Conservation (phyloP, 768 basidiomycete genomes). For the Porpolomopsis calyptriformis region DNA sequence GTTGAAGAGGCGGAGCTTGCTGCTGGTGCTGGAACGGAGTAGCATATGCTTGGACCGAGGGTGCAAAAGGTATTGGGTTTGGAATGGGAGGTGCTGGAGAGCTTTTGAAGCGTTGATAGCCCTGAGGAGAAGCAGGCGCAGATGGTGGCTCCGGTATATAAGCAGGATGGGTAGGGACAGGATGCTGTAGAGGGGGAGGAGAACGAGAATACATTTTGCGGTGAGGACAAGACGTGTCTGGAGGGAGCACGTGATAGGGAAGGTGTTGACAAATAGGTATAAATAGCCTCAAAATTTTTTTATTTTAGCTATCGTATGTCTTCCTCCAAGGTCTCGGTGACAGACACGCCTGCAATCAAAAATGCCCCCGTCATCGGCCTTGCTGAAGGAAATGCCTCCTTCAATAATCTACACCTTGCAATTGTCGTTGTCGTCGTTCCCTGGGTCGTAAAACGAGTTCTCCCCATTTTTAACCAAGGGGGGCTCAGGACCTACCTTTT, state of each 20-base stretch:
- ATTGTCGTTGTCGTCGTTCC: conserved; percentile 70
- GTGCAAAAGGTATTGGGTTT: conserved; percentile 16
- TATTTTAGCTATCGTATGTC: conserved; percentile 7
- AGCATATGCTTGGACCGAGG: conserved; percentile 30
- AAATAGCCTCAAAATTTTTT: conserved; percentile 1
- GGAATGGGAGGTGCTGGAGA: conserved; percentile 35
- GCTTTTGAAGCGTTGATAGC: conserved; percentile 63
- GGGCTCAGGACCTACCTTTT: conserved; percentile 83
- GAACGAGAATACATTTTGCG: conserved; percentile 36
- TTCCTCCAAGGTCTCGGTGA: conserved; percentile 39
- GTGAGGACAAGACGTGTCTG: too few species aligned
- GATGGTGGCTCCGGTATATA: conserved; percentile 77
- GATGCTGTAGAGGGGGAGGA: conserved; percentile 77
- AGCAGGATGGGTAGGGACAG: conserved; percentile 78
- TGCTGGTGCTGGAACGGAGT: conserved; percentile 41
- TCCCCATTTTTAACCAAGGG: conserved; percentile 74
- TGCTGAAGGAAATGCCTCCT: conserved; percentile 77
- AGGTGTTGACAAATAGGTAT: conserved; percentile 5
- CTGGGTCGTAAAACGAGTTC: conserved; percentile 69
- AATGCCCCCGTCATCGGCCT: conserved; percentile 77
- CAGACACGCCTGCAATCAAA: conserved; percentile 68
- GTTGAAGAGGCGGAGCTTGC: conserved; percentile 24
- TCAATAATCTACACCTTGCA: conserved; percentile 74
- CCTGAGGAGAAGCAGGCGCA: conserved; percentile 63
- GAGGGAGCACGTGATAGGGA: too few species aligned